Percentiles rank a stretch among this genome's conserved stretches.
Evolutionary conservation across 2,329 filamentous ascomycete genomes (phyloP).

Genomic region (Fusarium dlaminii): DNA sequence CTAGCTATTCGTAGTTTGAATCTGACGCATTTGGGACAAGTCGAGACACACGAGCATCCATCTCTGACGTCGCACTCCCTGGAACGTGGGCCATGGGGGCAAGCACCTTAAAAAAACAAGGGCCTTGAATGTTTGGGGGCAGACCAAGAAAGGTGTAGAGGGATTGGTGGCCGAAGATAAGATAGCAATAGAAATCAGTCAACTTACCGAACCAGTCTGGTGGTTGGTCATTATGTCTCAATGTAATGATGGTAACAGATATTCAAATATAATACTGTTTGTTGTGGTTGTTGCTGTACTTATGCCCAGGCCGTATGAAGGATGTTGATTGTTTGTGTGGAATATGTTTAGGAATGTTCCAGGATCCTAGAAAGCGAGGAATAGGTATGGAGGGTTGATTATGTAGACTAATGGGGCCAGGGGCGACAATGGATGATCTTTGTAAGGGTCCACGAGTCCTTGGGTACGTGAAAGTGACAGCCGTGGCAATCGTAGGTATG

Average conservation of each 20-base stretch:
- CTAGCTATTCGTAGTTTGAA: conserved; percentile 32
- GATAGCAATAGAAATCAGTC: neutral
- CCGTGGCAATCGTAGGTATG: neutral
- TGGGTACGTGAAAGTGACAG: conserved; percentile 1
- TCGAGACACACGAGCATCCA: conserved; percentile 50
- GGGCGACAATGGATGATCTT: conserved; percentile 30
- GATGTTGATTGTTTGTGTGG: conserved; percentile 26
- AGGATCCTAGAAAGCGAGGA: conserved; percentile 31
- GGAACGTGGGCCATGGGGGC: conserved; percentile 19
- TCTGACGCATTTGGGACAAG: conserved; percentile 44
- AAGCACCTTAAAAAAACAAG: neutral
- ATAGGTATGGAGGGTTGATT: conserved; percentile 11
- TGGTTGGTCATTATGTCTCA: neutral
- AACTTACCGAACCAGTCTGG: conserved; percentile 3
- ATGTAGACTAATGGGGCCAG: conserved; percentile 23
- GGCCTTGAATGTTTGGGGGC: neutral
- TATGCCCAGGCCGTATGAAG: neutral
- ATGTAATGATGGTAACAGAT: neutral
- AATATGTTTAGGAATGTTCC: conserved; percentile 41
- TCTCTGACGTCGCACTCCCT: conserved; percentile 48
- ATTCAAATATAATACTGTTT: neutral
- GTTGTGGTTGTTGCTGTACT: neutral
- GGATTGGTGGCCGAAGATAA: neutral
- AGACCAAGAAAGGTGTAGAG: neutral
- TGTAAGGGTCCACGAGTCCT: conserved; percentile 26